Evolutionary conservation across 2,329 filamentous ascomycete species (phyloP), one percentile per base, ranked within the genome.

Genomic region (Lecanicillium sp.): DNA sequence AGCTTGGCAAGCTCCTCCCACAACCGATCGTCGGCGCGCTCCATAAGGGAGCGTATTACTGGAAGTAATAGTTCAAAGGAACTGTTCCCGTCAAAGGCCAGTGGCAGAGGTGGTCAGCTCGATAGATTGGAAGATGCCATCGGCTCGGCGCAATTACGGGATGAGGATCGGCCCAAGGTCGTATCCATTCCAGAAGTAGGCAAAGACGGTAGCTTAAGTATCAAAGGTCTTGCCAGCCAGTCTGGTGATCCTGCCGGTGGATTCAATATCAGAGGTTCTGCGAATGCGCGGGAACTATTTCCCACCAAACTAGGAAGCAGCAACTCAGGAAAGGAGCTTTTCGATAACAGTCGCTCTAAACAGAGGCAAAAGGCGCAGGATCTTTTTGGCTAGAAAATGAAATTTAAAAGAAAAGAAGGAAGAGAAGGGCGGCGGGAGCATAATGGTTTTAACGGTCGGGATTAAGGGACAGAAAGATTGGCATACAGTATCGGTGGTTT

Each of bases 341-440:
- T 84, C 6, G 71, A 76, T 38, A 75, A 73, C 20, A 15, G 29
- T 3, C 67, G 78, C 45, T 68, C 73, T 12, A 67, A 69, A 42
- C 70, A 67, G 45, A 73, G 84, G 46, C 75, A 81, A 49, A 78
- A 68, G 52, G 84, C 84, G 0, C 80, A 85, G 50, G 84, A 89
- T 60, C 65, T 84, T 46, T 89, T 87, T 54, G 58, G 40, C 30
- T 37, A 35, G 32, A 25, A 27, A 25, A 14, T 9, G 8, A n/a
- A 29, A 14, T 15, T 29, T 6, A 14, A 31, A n/a, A 25, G 6
- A 13, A 20, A 18, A 19, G 17, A 18, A 36, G 19, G 22, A 6
- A 18, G 13, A 28, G 4, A 27, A 36, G n/a, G n/a, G n/a, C n/a
- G n/a, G n/a, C n/a, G n/a, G n/a, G n/a, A n/a, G n/a, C n/a, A n/a